Evolutionary conservation across 805 yeast species (phyloP), one percentile per base, ranked within the genome.

Genomic region (Myxozyma kluyveri): DNA sequence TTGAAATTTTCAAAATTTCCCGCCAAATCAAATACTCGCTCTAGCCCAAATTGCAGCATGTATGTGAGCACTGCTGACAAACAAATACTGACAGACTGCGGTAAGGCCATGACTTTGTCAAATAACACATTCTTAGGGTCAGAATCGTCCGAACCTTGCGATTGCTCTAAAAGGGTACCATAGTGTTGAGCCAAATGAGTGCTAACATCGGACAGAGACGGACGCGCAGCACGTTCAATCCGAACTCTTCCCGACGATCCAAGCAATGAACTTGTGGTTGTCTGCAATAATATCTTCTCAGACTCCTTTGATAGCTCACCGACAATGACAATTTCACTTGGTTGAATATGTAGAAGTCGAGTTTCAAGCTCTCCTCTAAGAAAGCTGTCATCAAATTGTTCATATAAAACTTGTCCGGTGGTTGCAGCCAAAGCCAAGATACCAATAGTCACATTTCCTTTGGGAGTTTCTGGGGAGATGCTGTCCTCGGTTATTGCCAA

Each of bases 351-450:
- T 41, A 79, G 69, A 5, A 88, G 66, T 48, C 98, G 69, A 0
- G 95, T 86, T 56, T 86, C 89, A 19, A 91, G 68, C 57, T 83
- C 83, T 38, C 71, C 76, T n/a, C 83, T 73, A 9, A 79, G 56
- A 9, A 70, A 66, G 18, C 74, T 73, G 62, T 89, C 97, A 2
- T 65, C 64, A 63, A 93, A 88, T 6, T 69, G 68, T 65, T 93
- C 98, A 57, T 79, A 80, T 0, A 86, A 66, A 2, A 89, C 76
- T 41, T 84, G 87, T 0, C 96, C 96, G 0, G 90, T 82, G 0
- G 79, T 67, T 0, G 88, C 82, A 66, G 86, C 83, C 17, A 83
- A 79, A 7, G 88, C 82, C 35, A 87, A 75, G 29, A 89, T 43
- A 0, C 79, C 74, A 31, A 75, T 63, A 7, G 36, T 32, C n/a